phyloP scores from a whole-genome alignment of 768 basidiomycete species.

The Lactifluus echinatus region DNA sequence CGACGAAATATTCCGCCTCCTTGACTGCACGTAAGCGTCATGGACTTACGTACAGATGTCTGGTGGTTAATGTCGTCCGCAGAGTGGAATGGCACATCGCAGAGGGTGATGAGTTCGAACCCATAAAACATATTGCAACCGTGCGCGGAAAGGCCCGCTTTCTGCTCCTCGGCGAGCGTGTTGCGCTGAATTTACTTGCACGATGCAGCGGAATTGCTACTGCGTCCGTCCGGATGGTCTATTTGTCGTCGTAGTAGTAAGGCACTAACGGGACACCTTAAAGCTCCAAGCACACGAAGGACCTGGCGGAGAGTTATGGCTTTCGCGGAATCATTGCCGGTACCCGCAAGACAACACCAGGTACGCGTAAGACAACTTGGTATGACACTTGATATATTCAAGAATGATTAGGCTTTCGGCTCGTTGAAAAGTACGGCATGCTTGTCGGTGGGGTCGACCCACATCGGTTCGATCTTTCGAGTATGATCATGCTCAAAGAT shows the following conservation, averaged over 20 bases:
- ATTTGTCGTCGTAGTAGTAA: neutral
- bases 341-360: slow-evolving; percentile 95
- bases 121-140: slow-evolving; percentile 81
- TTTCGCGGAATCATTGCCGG: slow-evolving; percentile 88
- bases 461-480: slow-evolving; percentile 93
- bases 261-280: neutral
- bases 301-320: slow-evolving; percentile 67
- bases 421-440: slow-evolving; percentile 99
- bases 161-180: slow-evolving; percentile 83
- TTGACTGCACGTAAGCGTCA: slow-evolving; percentile 77
- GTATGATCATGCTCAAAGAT: slow-evolving; percentile 99
- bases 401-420: slow-evolving; percentile 61
- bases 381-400: neutral
- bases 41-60: neutral
- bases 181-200: slow-evolving; percentile 88
- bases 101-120: slow-evolving; percentile 77
- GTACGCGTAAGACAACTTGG: slow-evolving; percentile 26
- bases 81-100: slow-evolving; percentile 91
- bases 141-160: slow-evolving; percentile 84
- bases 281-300: slow-evolving; percentile 78
- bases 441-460: slow-evolving; percentile 93
- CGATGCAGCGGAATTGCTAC: slow-evolving; percentile 96
- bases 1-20: slow-evolving; percentile 80
- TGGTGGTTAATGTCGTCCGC: neutral
- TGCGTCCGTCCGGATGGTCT: slow-evolving; percentile 45